Evolutionary conservation across 1,284 basidiomycete species (phyloP), one percentile per base, ranked within the genome.

Genomic region (Xerocomus subilludens): DNA sequence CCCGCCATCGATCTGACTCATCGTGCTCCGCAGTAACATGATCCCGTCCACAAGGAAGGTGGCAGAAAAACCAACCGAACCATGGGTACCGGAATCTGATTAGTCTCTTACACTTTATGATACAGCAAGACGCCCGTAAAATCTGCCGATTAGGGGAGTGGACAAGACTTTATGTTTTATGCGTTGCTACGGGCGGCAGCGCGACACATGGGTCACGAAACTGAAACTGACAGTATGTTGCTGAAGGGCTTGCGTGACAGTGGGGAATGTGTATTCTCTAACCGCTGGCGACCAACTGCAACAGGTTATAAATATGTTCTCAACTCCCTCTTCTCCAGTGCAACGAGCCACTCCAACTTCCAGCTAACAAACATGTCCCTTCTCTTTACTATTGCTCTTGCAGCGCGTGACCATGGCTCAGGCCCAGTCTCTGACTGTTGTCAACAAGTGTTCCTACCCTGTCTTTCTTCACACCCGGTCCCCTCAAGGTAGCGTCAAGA

Each of bases 341-440:
- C 67, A 66, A 64, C 47, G 58, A 10, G 58, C 14, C 9, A 55
- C 42, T 35, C 32, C 63, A 63, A 64, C 60, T 62, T 5, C 32
- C 30, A 69, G 42, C n/a, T 27, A 36, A 72, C 38, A 69, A 21
- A 63, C 64, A 84, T 82, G 83, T 53, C 60, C 67, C 67, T 70
- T 13, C 20, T 79, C 73, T 77, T 76, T n/a, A 53, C 70, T 60
- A 64, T 84, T 33, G 64, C 73, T 67, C 60, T 85, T 49, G 77
- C 74, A 45, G 74, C 77, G 45, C 30, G 77, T 66, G 33, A 33
- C 74, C 9, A 63, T 77, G 45, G 75, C 76, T 55, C 75, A 73
- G 55, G 82, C 83, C 62, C 82, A 81, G 73, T 85, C 84, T 38
- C 64, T 84, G 64, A 84, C 25, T 25, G 84, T 85, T 47, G 58